Conservation (phyloP, 768 basidiomycete species). For the Rossbeevera mucosa region DNA sequence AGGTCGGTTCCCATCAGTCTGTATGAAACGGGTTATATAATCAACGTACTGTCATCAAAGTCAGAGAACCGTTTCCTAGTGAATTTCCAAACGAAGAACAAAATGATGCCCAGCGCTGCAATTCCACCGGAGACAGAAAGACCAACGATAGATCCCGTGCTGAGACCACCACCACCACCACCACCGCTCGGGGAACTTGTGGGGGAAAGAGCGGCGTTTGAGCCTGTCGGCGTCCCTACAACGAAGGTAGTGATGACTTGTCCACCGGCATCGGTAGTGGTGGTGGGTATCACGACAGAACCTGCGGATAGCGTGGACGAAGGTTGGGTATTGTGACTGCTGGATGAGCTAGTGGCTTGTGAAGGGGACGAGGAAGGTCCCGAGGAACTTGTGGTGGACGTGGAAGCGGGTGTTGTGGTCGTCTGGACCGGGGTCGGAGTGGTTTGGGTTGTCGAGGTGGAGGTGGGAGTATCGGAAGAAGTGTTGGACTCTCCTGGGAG, state of each 20-base stretch:
- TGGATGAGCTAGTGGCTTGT: not conserved
- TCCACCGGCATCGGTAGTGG: constrained; percentile 31
- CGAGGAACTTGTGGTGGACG: constrained; percentile 16
- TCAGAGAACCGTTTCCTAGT: constrained; percentile 71
- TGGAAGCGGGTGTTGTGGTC: constrained; percentile 1
- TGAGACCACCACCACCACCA: constrained; percentile 42
- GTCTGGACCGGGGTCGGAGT: not conserved
- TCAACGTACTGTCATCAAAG: constrained; percentile 72
- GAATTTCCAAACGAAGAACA: constrained; percentile 84
- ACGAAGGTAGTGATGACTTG: constrained; percentile 24
- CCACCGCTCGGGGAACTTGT: constrained; percentile 15
- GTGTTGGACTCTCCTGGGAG: not conserved
- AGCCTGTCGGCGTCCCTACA: constrained; percentile 6
- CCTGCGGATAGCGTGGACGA: not conserved
- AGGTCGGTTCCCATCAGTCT: not conserved
- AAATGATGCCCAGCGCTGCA: constrained; percentile 63
- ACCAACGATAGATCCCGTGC: constrained; percentile 72
- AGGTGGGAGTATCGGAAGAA: not conserved
- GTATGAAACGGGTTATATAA: constrained; percentile 12
- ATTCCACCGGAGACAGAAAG: constrained; percentile 79
- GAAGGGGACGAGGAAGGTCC: not conserved
- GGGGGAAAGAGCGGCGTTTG: constrained; percentile 28
- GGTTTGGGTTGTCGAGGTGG: not conserved
- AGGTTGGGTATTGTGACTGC: constrained; percentile 1
- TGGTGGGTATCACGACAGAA: constrained; percentile 9